Conservation (phyloP, 306 rosid species). For the Senna siamea region DNA sequence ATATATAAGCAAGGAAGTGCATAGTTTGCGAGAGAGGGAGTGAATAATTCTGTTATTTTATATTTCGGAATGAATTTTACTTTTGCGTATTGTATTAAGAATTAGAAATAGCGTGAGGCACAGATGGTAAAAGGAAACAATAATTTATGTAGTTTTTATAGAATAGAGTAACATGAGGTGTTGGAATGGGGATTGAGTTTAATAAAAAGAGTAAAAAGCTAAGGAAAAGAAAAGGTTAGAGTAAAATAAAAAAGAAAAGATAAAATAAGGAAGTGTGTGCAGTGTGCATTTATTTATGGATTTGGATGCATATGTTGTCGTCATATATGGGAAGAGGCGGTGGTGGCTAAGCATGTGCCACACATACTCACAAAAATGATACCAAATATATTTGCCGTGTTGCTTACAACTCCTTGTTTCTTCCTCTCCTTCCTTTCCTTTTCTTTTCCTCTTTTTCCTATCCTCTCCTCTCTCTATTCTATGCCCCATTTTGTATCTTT, state of each 20-base stretch:
- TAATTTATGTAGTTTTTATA: too few species aligned
- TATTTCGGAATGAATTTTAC: background rate
- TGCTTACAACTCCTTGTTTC: slow-evolving; percentile 41
- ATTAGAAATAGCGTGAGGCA: too few species aligned
- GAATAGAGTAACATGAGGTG: background rate
- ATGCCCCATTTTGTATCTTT: slow-evolving; percentile 28
- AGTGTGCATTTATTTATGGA: slow-evolving; percentile 20
- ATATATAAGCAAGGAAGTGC: too few species aligned
- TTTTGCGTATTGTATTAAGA: too few species aligned
- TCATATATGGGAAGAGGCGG: slow-evolving; percentile 11
- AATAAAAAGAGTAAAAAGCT: too few species aligned
- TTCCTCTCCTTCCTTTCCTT: background rate
- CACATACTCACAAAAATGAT: slow-evolving; percentile 40
- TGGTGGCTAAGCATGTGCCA: slow-evolving; percentile 71
- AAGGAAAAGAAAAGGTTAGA: too few species aligned
- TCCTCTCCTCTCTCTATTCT: too few species aligned
- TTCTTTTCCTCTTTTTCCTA: background rate
- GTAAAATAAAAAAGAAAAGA: too few species aligned
- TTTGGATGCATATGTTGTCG: slow-evolving; percentile 55
- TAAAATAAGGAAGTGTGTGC: too few species aligned
- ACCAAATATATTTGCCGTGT: slow-evolving; percentile 66
- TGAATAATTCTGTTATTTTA: background rate
- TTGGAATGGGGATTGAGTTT: background rate
- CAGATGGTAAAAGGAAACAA: background rate
- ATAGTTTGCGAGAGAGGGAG: too few species aligned